Base-by-base conservation (phyloP, 164 flowering plant species). In the Saururus chinensis region DNA sequence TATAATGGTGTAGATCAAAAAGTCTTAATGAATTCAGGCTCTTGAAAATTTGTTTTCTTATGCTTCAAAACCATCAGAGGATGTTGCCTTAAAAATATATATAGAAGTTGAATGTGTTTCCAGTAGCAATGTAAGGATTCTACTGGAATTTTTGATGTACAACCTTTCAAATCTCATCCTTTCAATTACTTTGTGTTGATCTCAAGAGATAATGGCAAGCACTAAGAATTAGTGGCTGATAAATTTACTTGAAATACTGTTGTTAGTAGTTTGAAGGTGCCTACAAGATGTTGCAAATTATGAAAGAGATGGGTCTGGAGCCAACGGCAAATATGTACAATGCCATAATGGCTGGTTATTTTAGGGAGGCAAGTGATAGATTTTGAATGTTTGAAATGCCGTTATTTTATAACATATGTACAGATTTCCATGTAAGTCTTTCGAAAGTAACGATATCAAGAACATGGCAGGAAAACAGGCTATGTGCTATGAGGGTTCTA, bases 211-310 rank as follows among this genome's bases (percentile, higher is more conserved):
- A n/a, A n/a, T n/a, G n/a, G n/a, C n/a, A n/a, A n/a, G n/a, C n/a
- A n/a, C n/a, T n/a, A n/a, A n/a, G n/a, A n/a, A n/a, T n/a, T 41
- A 41, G 8, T 41, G 45, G 8, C 45, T 41, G 12, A 41, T 13
- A 41, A 41, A 13, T 41, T 41, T 13, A 41, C 12, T 41, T 41
- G 1, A 8, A 8, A 14, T 35, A 26, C 48, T 58, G 14, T 57
- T 60, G 20, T 56, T 40, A 77, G 72, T 83, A 92, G 98, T 86
- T 84, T 77, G 79, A 76, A 41, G 83, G 85, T 73, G 97, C 97
- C 45, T 86, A 82, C 72, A 69, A 53, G 37, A 68, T 92, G 84
- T 81, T 92, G 35, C 69, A 62, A 9, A 84, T 81, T 69, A 19
- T 82, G 73, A 75, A 76, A 74, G 73, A 80, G 53, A 56, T 73